Evolutionary conservation across 2,329 filamentous ascomycete species (phyloP).

Genomic region (Nemania serpens): DNA sequence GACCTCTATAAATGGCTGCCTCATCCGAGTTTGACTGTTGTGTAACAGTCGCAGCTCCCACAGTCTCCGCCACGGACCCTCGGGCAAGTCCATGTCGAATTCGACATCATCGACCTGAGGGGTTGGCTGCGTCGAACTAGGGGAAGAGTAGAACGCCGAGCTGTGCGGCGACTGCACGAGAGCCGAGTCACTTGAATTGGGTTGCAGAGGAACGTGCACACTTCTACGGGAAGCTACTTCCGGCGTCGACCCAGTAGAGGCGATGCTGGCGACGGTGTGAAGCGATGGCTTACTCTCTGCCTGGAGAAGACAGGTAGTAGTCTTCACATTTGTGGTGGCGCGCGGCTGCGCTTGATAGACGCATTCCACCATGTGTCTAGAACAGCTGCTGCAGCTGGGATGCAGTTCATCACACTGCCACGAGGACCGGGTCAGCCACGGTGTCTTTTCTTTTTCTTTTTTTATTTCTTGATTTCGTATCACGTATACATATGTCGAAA

Average conservation of each 20-base stretch:
- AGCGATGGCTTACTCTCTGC: constrained; percentile 21
- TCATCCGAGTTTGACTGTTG: constrained; percentile 42
- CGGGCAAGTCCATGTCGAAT: constrained; percentile 41
- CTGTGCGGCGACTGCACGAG: constrained; percentile 28
- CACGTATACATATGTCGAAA: neutral
- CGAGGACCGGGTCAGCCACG: constrained; percentile 16
- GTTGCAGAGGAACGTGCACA: constrained; percentile 6
- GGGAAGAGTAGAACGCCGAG: constrained; percentile 32
- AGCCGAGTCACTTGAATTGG: constrained; percentile 22
- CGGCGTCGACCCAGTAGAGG: constrained; percentile 10
- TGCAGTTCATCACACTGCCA: constrained; percentile 39
- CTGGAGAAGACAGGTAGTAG: constrained; percentile 2
- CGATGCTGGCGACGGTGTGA: constrained; percentile 9
- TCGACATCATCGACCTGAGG: constrained; percentile 29
- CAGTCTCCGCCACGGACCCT: constrained; percentile 43
- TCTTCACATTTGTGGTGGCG: constrained; percentile 16
- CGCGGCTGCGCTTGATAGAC: constrained; percentile 34
- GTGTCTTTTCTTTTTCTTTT: neutral
- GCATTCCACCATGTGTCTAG: constrained; percentile 40
- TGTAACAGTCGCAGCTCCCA: constrained; percentile 46
- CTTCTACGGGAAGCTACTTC: constrained; percentile 12
- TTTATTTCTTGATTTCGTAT: neutral
- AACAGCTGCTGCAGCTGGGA: constrained; percentile 40
- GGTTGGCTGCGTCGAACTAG: constrained; percentile 31
- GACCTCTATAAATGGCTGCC: constrained; percentile 35